These are phyloP conservation scores for Groenewaldozyma tartarivorans DNA, from an alignment of 805 yeast species.

Conservation along the genomic window DNA sequence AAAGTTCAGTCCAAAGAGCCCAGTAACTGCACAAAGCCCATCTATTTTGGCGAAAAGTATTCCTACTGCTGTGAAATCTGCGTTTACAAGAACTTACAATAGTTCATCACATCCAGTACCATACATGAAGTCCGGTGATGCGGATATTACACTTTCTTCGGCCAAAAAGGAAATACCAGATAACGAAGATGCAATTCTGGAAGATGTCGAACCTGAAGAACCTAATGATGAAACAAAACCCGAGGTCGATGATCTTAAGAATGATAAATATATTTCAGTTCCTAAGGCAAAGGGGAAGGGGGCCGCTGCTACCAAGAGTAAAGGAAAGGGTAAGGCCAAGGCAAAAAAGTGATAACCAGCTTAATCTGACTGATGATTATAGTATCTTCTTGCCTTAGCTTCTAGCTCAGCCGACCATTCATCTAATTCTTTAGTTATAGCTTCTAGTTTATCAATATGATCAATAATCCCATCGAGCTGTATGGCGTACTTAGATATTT, in stretches of 20 bases:
- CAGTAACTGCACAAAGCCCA: conserved; percentile 16
- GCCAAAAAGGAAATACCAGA: conserved; percentile 39
- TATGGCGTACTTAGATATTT: conserved; percentile 10
- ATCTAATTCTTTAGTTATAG: conserved; percentile 47
- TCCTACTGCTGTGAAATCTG: conserved; percentile 69
- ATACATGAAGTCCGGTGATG: conserved; percentile 43
- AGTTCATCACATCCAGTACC: conserved; percentile 72
- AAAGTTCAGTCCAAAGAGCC: conserved; percentile 8
- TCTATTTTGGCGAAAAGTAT: conserved; percentile 48
- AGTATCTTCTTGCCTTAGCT: conserved; percentile 27
- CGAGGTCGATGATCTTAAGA: conserved; percentile 42
- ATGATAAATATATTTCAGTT: conserved; percentile 55
- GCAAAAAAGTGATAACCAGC: conserved; percentile 10
- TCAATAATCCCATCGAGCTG: conserved; percentile 16
- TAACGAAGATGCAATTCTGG: conserved; percentile 55
- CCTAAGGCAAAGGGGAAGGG: conserved; percentile 31
- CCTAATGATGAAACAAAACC: conserved; percentile 33
- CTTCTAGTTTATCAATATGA: conserved; percentile 29
- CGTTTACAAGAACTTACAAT: conserved; percentile 82
- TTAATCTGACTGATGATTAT: not conserved
- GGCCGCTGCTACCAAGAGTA: conserved; percentile 15
- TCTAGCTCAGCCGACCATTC: conserved; percentile 51
- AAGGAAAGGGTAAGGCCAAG: conserved; percentile 15
- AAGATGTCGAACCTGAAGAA: conserved; percentile 23
- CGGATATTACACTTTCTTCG: conserved; percentile 24